Evolutionary conservation across 495 filamentous ascomycete species (phyloP).

Genomic region (Lophiostoma macrostomum): DNA sequence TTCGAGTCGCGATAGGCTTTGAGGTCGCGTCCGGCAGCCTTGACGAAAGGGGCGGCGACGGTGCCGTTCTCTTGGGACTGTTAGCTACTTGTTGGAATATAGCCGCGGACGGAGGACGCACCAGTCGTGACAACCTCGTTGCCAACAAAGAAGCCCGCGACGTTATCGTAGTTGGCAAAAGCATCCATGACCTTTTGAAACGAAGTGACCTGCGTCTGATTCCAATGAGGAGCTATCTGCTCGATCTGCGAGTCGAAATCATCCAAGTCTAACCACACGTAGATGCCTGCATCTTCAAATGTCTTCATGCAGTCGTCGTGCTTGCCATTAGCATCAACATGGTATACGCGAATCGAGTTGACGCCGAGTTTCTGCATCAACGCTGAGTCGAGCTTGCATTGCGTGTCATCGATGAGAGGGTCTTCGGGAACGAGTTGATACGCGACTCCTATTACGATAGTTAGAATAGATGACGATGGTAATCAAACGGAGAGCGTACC

Average conservation of each 20-base stretch:
- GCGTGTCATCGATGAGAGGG: conserved; percentile 68
- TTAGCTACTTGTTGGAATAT: background rate
- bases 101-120: conserved; percentile 33
- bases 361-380: conserved; percentile 78
- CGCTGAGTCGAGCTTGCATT: conserved; percentile 73
- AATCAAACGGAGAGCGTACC: conserved; percentile 45
- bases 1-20: conserved; percentile 76
- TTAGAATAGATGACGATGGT: background rate
- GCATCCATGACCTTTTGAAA: conserved; percentile 73
- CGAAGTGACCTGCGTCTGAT: conserved; percentile 59
- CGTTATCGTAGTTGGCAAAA: conserved; percentile 76
- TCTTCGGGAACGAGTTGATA: conserved; percentile 59
- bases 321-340: conserved; percentile 67
- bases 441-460: conserved; percentile 57
- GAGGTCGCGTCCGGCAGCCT: conserved; percentile 75
- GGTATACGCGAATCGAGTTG: conserved; percentile 87
- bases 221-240: conserved; percentile 65
- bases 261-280: conserved; percentile 78
- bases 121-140: conserved; percentile 74
- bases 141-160: conserved; percentile 77
- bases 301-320: conserved; percentile 79
- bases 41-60: conserved; percentile 72
- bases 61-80: conserved; percentile 52
- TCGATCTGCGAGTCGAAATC: conserved; percentile 77
- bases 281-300: conserved; percentile 80